Conservation (phyloP, 2,329 filamentous ascomycete species). For the Metarhizium robertsii region DNA sequence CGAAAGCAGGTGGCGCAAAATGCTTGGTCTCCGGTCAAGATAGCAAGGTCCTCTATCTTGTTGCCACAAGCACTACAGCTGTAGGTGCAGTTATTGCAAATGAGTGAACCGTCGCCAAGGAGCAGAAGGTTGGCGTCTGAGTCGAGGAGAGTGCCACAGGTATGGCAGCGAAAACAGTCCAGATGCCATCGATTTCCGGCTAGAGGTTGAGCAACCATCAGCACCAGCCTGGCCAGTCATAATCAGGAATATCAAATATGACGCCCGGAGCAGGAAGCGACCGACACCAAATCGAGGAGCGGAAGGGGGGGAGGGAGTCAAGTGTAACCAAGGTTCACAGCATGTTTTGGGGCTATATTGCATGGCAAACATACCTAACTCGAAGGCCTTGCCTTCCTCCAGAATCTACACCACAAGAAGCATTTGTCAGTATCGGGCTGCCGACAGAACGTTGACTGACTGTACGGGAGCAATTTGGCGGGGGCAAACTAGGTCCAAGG, state of each 20-base stretch:
- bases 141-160: conserved; percentile 89
- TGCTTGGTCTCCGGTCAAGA: conserved; percentile 93
- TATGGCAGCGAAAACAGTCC: conserved; percentile 97
- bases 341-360: neutral
- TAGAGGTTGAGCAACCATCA: conserved; percentile 27
- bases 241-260: neutral
- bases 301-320: neutral
- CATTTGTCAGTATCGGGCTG: conserved; percentile 2
- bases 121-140: conserved; percentile 96
- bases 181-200: conserved; percentile 98
- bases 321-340: neutral
- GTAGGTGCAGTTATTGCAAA: conserved; percentile 99
- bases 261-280: neutral
- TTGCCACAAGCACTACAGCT: conserved; percentile 94
- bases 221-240: conserved; percentile 2
- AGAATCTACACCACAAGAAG: conserved; percentile 56
- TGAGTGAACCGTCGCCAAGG: conserved; percentile 92
- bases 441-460: neutral
- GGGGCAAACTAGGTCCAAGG: neutral
- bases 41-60: conserved; percentile 97
- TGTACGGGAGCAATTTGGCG: neutral
- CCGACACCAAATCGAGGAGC: neutral
- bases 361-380: conserved; percentile 62
- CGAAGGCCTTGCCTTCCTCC: conserved; percentile 97
- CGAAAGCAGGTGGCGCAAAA: conserved; percentile 97